Evolutionary conservation across 2,329 filamentous ascomycete genomes (phyloP).

Genomic region (Cordyceps sp.): DNA sequence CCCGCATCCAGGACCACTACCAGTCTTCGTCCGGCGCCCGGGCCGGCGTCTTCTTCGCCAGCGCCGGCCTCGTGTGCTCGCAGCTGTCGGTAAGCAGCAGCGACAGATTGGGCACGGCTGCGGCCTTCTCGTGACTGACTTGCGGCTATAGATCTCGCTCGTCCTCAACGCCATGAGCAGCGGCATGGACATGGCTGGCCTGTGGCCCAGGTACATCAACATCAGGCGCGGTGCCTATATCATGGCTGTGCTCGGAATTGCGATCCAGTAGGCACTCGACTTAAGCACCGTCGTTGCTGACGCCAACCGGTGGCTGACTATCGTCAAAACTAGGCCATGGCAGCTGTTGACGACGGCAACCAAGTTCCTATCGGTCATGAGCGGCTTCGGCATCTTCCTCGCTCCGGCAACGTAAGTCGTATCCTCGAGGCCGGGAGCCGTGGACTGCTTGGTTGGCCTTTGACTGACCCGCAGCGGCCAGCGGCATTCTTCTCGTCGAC

Average conservation of each 20-base stretch:
- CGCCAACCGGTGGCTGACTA: too few species aligned
- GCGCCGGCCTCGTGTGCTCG: conserved; percentile 8
- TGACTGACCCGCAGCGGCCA: not conserved
- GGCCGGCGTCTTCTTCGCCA: conserved; percentile 11
- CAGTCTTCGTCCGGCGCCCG: conserved; percentile 7
- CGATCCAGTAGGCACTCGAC: conserved; percentile 7
- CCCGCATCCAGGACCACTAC: conserved; percentile 11
- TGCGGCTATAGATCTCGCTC: conserved; percentile 4
- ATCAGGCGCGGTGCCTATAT: conserved; percentile 36
- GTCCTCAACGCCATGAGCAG: conserved; percentile 30
- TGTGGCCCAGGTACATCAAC: conserved; percentile 36
- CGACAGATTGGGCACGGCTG: not conserved
- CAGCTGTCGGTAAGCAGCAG: conserved; percentile 9
- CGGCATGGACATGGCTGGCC: conserved; percentile 37
- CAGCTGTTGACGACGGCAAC: conserved; percentile 11
- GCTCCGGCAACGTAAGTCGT: conserved; percentile 7
- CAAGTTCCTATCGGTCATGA: conserved; percentile 11
- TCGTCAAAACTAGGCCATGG: too few species aligned
- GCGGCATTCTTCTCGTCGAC: conserved; percentile 13
- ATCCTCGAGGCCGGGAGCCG: not conserved
- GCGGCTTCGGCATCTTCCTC: conserved; percentile 9
- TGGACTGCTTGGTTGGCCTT: not conserved
- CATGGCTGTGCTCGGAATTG: conserved; percentile 23
- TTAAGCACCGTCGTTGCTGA: too few species aligned
- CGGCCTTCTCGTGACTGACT: not conserved